These are phyloP conservation scores for Dentipellis sp. DNA, from an alignment of 768 basidiomycete genomes.

Conservation along the genomic window DNA sequence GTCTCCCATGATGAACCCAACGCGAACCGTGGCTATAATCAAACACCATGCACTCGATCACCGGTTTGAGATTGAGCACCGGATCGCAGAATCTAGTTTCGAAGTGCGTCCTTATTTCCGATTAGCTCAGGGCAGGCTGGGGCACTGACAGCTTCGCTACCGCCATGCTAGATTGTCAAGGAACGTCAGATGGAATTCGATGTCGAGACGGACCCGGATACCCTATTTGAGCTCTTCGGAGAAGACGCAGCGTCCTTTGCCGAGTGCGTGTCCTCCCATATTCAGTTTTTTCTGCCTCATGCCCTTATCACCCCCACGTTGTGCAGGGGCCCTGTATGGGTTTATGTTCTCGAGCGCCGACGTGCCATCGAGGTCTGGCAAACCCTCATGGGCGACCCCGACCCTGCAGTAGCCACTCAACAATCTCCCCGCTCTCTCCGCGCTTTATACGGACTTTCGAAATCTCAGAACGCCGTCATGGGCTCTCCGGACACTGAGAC, in stretches of 20 bases:
- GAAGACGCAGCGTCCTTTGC: constrained; percentile 64
- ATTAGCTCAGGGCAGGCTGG: background rate
- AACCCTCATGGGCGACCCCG: constrained; percentile 63
- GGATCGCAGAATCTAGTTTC: constrained; percentile 73
- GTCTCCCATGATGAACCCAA: constrained; percentile 12
- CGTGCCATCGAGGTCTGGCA: constrained; percentile 75
- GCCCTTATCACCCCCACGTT: background rate
- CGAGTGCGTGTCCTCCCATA: constrained; percentile 47
- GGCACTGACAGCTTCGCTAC: constrained; percentile 8
- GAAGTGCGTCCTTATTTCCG: constrained; percentile 45
- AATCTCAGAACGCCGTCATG: constrained; percentile 57
- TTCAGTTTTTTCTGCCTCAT: background rate
- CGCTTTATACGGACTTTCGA: constrained; percentile 52
- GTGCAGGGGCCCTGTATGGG: constrained; percentile 78
- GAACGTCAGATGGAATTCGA: constrained; percentile 88
- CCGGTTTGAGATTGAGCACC: constrained; percentile 72
- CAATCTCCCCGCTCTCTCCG: constrained; percentile 60
- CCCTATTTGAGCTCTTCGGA: constrained; percentile 72
- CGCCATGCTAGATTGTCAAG: constrained; percentile 57
- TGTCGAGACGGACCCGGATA: constrained; percentile 72
- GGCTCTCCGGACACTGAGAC: constrained; percentile 55
- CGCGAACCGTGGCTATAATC: constrained; percentile 79
- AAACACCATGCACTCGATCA: constrained; percentile 68
- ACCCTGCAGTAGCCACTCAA: constrained; percentile 45
- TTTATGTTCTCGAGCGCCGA: constrained; percentile 79